These are phyloP conservation scores for Nymphaea thermarum DNA, from an alignment of 164 flowering plant species.

Conservation along the genomic window DNA sequence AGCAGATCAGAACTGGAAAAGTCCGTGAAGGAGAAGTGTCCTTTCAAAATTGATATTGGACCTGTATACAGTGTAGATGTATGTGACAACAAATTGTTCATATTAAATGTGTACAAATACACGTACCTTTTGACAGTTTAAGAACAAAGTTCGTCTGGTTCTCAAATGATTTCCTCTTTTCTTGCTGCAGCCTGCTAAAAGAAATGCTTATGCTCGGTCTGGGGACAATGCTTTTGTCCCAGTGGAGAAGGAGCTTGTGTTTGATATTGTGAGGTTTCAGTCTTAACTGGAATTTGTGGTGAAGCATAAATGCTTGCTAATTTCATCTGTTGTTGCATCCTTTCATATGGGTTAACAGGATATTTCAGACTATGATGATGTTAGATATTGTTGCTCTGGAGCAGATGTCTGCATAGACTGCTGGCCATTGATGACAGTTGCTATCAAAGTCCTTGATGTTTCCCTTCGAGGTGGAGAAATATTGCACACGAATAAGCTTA, in stretches of 20 bases:
- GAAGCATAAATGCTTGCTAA: background rate
- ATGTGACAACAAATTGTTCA: conserved; percentile 15
- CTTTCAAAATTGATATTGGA: conserved; percentile 90
- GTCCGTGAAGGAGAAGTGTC: conserved; percentile 71
- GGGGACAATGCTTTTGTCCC: conserved; percentile 74
- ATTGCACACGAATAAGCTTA: background rate
- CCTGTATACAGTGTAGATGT: conserved; percentile 94
- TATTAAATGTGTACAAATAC: background rate
- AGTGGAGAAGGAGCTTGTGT: conserved; percentile 87
- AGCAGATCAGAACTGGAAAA: conserved; percentile 49
- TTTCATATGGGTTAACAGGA: conserved; percentile 37
- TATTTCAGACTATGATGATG: conserved; percentile 96
- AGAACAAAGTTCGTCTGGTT: background rate
- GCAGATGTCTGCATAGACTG: conserved; percentile 90
- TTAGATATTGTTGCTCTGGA: conserved; percentile 92
- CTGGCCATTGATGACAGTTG: conserved; percentile 97
- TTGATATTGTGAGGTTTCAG: conserved; percentile 72
- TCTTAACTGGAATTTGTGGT: background rate
- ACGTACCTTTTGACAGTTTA: background rate
- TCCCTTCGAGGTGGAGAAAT: conserved; percentile 68
- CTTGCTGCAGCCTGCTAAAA: conserved; percentile 69
- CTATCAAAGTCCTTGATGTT: conserved; percentile 87
- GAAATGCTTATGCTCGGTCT: conserved; percentile 73
- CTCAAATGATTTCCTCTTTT: background rate
- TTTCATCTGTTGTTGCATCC: background rate